Evolutionary conservation across 108 stramenopile genomes (phyloP), one percentile per base, ranked within the genome.

Genomic region (Schizochytrium sp.): DNA sequence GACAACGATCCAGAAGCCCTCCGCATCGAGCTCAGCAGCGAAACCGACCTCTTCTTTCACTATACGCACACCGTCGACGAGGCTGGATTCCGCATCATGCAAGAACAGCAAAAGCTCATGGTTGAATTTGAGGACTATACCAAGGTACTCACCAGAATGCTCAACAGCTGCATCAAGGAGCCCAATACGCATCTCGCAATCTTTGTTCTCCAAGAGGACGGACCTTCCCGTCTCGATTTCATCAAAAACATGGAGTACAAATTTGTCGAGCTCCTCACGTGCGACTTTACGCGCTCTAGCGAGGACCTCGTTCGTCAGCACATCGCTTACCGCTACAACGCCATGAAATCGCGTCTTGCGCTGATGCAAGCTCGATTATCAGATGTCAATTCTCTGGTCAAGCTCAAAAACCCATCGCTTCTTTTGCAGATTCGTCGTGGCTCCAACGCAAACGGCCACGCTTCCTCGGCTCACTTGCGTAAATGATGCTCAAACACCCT

Each of bases 201-300:
- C 19, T 95, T 94, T 58, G 93, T 94, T 19, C 93, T 95, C 91
- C 89, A 93, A 43, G 91, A 89, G 21, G 94, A 94, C 44, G 87
- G 89, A 34, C 90, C 91, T 41, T 94, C 94, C 28, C 92, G 94
- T 44, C 92, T 95, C 41, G 94, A 95, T 72, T 93, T 95, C 72
- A 95, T 95, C 63, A 91, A 95, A 91, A 95, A 94, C 72, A 93
- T 95, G 94, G 93, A 94, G 88, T 95, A 94, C 90, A 94, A 94
- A 44, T 95, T 95, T 72, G 92, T 95, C 23, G 94, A 95, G 88
- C 72, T 95, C 19, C 91, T 95, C 90, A 87, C 88, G 44, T 88
- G 92, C 47, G 83, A 92, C 10, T 95, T 92, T 88, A 87, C 83
- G 23, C 90, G 94, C 6, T 92, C 93, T 12, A 29, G 72, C 16